These are phyloP conservation scores for Talaromyces rugulosus DNA, from an alignment of 2,329 filamentous ascomycete species.

Conservation along the genomic window DNA sequence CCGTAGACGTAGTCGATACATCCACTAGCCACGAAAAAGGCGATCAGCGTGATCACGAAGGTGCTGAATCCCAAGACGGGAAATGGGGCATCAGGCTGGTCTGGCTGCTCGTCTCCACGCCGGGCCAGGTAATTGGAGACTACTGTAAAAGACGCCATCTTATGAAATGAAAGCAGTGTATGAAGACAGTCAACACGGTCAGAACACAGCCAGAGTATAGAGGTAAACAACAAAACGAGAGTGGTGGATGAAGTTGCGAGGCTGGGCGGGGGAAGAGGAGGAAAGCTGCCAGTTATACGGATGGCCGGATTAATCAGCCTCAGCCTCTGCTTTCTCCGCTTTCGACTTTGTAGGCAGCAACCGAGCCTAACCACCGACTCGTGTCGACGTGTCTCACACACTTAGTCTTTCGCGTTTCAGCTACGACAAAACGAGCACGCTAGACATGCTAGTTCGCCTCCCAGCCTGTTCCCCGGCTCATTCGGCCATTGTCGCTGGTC, in stretches of 20 bases:
- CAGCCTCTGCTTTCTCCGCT: background rate
- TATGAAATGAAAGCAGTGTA: background rate
- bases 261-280: background rate
- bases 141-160: conserved; percentile 3
- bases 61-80: background rate
- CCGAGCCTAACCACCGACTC: background rate
- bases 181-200: background rate
- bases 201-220: background rate
- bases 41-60: conserved; percentile 1
- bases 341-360: background rate
- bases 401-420: background rate
- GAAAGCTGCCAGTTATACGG: background rate
- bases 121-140: conserved; percentile 9
- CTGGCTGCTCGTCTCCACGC: background rate
- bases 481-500: background rate
- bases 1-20: conserved; percentile 55
- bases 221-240: background rate
- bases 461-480: no score
- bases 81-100: background rate
- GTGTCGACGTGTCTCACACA: no score
- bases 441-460: no score
- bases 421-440: background rate
- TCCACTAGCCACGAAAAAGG: background rate
- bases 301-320: background rate
- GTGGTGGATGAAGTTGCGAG: background rate